phyloP scores from a whole-genome alignment of 805 yeast genomes.

The Sungouiella blattae region DNA sequence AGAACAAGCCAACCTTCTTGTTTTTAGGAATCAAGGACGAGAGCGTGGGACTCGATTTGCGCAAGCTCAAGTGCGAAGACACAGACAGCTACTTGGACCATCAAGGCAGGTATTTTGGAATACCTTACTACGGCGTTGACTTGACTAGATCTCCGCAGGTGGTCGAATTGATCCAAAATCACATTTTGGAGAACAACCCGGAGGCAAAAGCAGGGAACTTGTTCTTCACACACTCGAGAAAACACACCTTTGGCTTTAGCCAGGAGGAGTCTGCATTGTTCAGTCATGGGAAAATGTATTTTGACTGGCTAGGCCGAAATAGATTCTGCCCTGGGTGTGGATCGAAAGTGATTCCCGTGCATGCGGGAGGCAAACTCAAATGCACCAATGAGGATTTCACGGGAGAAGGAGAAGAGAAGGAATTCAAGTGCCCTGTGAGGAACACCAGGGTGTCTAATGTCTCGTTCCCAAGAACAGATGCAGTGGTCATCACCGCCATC shows the following conservation, averaged over 20 bases:
- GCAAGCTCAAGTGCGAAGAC: constrained; percentile 24
- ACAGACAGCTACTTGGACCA: constrained; percentile 37
- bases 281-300: constrained; percentile 77
- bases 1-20: constrained; percentile 34
- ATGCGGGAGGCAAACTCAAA: constrained; percentile 53
- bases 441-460: constrained; percentile 60
- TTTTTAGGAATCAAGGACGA: constrained; percentile 44
- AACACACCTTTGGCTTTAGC: constrained; percentile 33
- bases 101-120: constrained; percentile 52
- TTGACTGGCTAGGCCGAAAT: constrained; percentile 80
- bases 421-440: constrained; percentile 34
- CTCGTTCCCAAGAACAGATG: constrained; percentile 89
- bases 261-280: constrained; percentile 58
- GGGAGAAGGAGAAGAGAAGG: constrained; percentile 9
- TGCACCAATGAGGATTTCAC: constrained; percentile 14
- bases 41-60: constrained; percentile 38
- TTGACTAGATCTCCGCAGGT: constrained; percentile 44
- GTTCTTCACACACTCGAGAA: constrained; percentile 32
- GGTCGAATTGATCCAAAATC: constrained; percentile 30
- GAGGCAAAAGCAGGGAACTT: constrained; percentile 14
- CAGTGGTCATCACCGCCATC: constrained; percentile 80
- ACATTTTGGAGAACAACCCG: constrained; percentile 12
- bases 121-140: constrained; percentile 65
- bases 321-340: constrained; percentile 89
- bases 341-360: constrained; percentile 51